These are phyloP conservation scores for Cladobotryum mycophilum DNA, from an alignment of 2,329 filamentous ascomycete genomes.

Conservation along the genomic window DNA sequence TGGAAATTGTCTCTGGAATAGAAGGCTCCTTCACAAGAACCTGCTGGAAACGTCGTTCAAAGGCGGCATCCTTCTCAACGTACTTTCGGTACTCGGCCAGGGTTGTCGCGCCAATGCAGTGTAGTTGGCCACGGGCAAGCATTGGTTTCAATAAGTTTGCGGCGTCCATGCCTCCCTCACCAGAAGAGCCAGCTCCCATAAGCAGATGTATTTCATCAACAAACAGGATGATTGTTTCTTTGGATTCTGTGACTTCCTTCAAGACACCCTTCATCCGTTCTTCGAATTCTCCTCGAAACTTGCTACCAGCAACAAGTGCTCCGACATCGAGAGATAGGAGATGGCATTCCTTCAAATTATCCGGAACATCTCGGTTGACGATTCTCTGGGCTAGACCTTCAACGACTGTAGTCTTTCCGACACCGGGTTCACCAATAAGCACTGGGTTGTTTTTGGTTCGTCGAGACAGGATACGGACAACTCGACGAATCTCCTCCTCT, in stretches of 20 bases:
- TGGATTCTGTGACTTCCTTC: constrained; percentile 91
- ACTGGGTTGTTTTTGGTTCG: constrained; percentile 99
- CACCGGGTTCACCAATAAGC: constrained; percentile 94
- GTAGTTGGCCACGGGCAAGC: constrained; percentile 90
- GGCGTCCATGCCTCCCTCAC: constrained; percentile 97
- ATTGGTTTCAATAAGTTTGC: constrained; percentile 97
- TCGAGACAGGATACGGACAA: constrained; percentile 84
- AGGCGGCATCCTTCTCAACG: constrained; percentile 96
- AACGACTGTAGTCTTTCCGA: constrained; percentile 96
- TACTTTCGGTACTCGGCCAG: constrained; percentile 96
- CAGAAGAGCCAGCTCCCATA: constrained; percentile 92
- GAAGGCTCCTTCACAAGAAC: constrained; percentile 92
- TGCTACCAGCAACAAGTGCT: constrained; percentile 91
- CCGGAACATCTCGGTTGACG: constrained; percentile 92
- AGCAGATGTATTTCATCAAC: constrained; percentile 98
- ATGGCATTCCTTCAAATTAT: constrained; percentile 89
- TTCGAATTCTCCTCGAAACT: constrained; percentile 97
- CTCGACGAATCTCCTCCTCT: constrained; percentile 90
- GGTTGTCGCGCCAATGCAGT: constrained; percentile 97
- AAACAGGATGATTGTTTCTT: constrained; percentile 95
- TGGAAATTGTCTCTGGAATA: constrained; percentile 87
- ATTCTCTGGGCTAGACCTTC: constrained; percentile 94
- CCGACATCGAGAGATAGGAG: constrained; percentile 93
- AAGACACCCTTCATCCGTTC: constrained; percentile 98
- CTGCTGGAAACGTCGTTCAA: constrained; percentile 97